Evolutionary conservation across 805 yeast genomes (phyloP).

Genomic region (Tetrapisispora iriomotensis): DNA sequence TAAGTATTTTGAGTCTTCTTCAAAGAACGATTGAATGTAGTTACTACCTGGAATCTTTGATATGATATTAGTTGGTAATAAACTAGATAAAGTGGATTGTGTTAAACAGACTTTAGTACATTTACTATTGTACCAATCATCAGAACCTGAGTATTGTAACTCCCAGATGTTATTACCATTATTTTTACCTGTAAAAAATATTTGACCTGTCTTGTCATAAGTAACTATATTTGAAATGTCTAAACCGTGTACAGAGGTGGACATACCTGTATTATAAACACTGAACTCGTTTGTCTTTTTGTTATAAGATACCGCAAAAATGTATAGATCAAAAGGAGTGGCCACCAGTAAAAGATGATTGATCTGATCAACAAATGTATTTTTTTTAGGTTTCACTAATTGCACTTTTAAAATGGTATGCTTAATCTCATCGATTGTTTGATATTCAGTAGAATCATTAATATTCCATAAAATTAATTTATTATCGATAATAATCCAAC

Average conservation of each 20-base stretch:
- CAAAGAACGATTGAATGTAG: conserved; percentile 29
- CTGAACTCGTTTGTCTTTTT: conserved; percentile 41
- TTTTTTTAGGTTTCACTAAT: conserved; percentile 71
- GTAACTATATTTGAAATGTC: conserved; percentile 54
- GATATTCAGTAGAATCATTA: conserved; percentile 51
- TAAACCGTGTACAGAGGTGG: conserved; percentile 70
- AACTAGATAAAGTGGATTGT: conserved; percentile 45
- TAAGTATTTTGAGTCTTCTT: conserved; percentile 23
- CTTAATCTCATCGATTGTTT: conserved; percentile 71
- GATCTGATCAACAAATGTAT: conserved; percentile 71
- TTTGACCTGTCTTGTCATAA: conserved; percentile 58
- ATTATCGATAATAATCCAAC: conserved; percentile 81
- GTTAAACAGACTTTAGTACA: conserved; percentile 80
- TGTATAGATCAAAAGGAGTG: conserved; percentile 68
- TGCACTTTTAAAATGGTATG: conserved; percentile 70
- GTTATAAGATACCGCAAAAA: conserved; percentile 59
- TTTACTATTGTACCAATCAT: conserved; percentile 78
- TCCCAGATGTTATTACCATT: conserved; percentile 83
- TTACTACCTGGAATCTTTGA: conserved; percentile 31
- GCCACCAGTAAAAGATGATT: conserved; percentile 64
- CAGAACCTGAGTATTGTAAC: conserved; percentile 68
- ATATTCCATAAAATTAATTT: conserved; percentile 81
- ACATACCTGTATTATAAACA: conserved; percentile 73
- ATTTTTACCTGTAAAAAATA: conserved; percentile 74
- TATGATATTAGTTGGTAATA: conserved; percentile 37